Evolutionary conservation across 2,329 filamentous ascomycete genomes (phyloP).

Genomic region (Trichoderma sp.): DNA sequence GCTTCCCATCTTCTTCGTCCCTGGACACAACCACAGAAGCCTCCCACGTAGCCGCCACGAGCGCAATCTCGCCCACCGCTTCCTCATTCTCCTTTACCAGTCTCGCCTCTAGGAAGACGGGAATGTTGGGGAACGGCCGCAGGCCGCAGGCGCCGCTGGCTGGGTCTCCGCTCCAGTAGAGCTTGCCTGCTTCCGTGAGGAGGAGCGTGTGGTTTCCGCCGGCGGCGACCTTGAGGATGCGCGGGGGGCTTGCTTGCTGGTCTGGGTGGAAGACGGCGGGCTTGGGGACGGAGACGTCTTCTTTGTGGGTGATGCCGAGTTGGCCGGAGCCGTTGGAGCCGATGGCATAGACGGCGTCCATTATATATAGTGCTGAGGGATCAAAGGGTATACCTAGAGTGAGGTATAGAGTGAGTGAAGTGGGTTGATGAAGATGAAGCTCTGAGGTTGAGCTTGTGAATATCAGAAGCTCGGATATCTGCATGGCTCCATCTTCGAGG

Average conservation of each 20-base stretch:
- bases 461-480: constrained; percentile 15
- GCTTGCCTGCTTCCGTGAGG: constrained; percentile 58
- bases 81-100: constrained; percentile 39
- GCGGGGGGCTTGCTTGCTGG: constrained; percentile 37
- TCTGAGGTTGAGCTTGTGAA: neutral
- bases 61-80: constrained; percentile 38
- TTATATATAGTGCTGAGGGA: no score
- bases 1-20: constrained; percentile 45
- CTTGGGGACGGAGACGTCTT: constrained; percentile 70
- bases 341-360: constrained; percentile 64
- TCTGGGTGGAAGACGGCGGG: constrained; percentile 58
- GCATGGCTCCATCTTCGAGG: neutral
- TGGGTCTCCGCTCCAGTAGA: constrained; percentile 68
- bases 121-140: constrained; percentile 35
- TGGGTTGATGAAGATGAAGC: neutral
- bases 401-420: neutral
- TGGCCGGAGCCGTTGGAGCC: constrained; percentile 80
- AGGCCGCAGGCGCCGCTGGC: constrained; percentile 58
- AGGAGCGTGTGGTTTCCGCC: constrained; percentile 90
- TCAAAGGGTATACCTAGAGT: no score
- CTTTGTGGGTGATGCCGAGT: constrained; percentile 69
- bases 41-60: constrained; percentile 77
- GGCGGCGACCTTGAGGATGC: constrained; percentile 50
- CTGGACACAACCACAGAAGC: constrained; percentile 64
- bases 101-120: constrained; percentile 46